A percentile compares a stretch with the other conserved stretches of the same genome.
phyloP scores from a whole-genome alignment of 2,329 filamentous ascomycete species.

The Fusarium sp. region DNA sequence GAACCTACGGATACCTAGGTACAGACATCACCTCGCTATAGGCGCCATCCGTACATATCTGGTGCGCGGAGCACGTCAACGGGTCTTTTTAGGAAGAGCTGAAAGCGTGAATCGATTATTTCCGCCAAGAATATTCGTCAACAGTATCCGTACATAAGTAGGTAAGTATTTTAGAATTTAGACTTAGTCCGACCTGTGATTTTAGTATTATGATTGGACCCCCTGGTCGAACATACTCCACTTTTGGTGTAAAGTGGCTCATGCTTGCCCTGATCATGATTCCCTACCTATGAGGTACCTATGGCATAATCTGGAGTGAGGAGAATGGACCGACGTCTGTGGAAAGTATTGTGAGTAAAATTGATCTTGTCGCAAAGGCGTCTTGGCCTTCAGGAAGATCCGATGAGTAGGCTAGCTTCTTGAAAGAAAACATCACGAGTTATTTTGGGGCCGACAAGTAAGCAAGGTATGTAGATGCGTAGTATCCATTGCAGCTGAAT shows the following conservation, averaged over 20 bases:
- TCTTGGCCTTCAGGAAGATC: not conserved
- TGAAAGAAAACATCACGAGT: not conserved
- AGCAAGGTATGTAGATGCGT: slow-evolving; percentile 4
- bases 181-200: not conserved
- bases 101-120: not conserved
- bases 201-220: slow-evolving; percentile 20
- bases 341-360: not conserved
- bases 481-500: slow-evolving; percentile 11
- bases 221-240: slow-evolving; percentile 3
- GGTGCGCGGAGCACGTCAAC: slow-evolving; percentile 14
- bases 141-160: not conserved
- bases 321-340: not conserved
- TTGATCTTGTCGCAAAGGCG: not conserved
- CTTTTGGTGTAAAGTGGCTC: not conserved
- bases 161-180: not conserved
- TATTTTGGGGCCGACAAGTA: not conserved
- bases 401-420: not conserved
- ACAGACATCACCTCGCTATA: slow-evolving; percentile 14
- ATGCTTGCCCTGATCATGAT: not conserved
- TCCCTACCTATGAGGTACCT: too few species aligned
- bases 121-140: not conserved
- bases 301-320: not conserved
- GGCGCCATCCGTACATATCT: not conserved
- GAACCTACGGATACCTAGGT: too few species aligned
- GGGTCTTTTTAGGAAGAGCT: not conserved